A percentile compares a stretch with the other conserved stretches of the same genome.
These are phyloP conservation scores for Sugiyamaella floridensis DNA, from an alignment of 805 yeast species.

Conservation along the genomic window DNA sequence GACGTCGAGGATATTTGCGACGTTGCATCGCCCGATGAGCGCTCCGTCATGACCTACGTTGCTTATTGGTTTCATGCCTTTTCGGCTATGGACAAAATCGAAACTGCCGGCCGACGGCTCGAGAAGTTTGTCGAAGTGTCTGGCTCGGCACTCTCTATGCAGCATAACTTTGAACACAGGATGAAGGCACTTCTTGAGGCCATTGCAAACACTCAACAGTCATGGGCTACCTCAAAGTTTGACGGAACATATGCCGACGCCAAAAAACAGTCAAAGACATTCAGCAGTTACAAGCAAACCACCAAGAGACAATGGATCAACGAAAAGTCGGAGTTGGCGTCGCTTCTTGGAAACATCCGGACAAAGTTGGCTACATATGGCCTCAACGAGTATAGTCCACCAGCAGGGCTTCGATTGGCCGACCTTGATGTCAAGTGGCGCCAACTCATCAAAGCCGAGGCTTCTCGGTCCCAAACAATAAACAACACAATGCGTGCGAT, in stretches of 20 bases:
- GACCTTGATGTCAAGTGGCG: conserved; percentile 32
- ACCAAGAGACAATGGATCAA: conserved; percentile 34
- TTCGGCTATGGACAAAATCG: conserved; percentile 32
- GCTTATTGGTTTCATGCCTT: conserved; percentile 52
- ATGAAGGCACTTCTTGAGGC: conserved; percentile 25
- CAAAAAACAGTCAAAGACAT: conserved; percentile 22
- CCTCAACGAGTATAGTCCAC: conserved; percentile 32
- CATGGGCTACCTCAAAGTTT: conserved; percentile 27
- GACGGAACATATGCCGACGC: conserved; percentile 26
- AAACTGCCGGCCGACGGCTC: conserved; percentile 34
- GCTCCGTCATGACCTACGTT: conserved; percentile 50
- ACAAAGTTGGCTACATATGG: conserved; percentile 34
- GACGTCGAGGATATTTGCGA: conserved; percentile 48
- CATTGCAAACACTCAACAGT: conserved; percentile 17
- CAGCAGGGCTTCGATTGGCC: conserved; percentile 24
- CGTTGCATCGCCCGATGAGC: conserved; percentile 49
- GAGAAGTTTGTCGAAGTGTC: conserved; percentile 33
- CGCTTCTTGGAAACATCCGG: conserved; percentile 32
- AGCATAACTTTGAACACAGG: conserved; percentile 30
- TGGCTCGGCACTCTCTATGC: conserved; percentile 27
- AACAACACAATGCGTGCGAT: conserved; percentile 29
- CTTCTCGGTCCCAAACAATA: conserved; percentile 27
- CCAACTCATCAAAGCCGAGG: conserved; percentile 29
- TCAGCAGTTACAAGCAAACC: conserved; percentile 25
- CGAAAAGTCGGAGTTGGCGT: conserved; percentile 32